Evolutionary conservation across 2,329 filamentous ascomycete genomes (phyloP), one percentile per base, ranked within the genome.

Genomic region (Botryosphaeria dothidea): DNA sequence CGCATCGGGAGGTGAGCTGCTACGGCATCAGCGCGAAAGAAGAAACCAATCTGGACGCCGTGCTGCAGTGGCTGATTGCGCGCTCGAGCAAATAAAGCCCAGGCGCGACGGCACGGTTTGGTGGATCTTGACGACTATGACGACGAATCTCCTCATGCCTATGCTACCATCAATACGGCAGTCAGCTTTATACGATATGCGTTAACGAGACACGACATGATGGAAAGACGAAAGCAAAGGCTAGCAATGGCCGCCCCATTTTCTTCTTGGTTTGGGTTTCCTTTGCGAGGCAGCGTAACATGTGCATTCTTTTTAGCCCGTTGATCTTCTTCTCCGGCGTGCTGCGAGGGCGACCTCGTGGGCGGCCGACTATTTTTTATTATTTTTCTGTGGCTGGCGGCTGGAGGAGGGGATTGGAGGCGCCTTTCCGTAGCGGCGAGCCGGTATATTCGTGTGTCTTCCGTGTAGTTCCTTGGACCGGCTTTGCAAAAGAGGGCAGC

Each of bases 1-100:
- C 89, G 66, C 90, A 92, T 73, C 92, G 95, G 64, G 95, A 99
- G 79, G 94, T 99, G 71, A 97, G 92, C 81, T 98, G 95, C 81
- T 99, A 99, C 79, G 94, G 94, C 67, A 97, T 99, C 81, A 97
- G 93, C 77, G 95, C 94, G 67, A 98, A 98, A 80, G 94, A 98
- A 78, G 95, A 99, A 81, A 99, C 94, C 65, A 99, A 99, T 80
- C 88, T 99, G 69, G 94, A 99, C 75, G 95, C 94, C 6, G 95
- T 99, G 61, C 84, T 99, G 72, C 92, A 97, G 77, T 99, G 95
- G 92, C 84, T 99, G 77, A 94, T 99, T 78, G 94, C 93, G 71
- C 91, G 92, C 77, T 90, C 93, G 68, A 92, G 85, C 75, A 89
- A 89, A 80, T 93, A 58, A 61, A 21, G 9, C 29, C 38, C 45